Conservation (phyloP, 1,139 yeast genomes). For the Eremothecium cymbalariae region DNA sequence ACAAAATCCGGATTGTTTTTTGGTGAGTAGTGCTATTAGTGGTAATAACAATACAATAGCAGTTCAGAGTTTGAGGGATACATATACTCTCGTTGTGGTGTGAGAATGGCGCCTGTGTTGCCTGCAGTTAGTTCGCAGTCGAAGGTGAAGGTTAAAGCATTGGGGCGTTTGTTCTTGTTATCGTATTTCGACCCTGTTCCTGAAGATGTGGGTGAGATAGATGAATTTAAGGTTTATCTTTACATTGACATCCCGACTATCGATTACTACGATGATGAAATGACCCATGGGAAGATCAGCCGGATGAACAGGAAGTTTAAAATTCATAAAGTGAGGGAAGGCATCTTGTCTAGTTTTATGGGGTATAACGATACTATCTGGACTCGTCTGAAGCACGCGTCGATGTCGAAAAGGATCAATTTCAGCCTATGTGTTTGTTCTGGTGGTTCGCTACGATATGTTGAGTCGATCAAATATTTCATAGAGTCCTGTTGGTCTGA, state of each 20-base stretch:
- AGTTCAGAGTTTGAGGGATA: too few species aligned
- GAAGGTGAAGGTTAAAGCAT: constrained; percentile 26
- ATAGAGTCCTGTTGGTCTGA: constrained; percentile 24
- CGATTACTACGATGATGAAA: constrained; percentile 30
- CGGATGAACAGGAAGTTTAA: constrained; percentile 28
- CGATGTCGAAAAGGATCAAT: constrained; percentile 3
- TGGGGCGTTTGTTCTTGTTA: constrained; percentile 25
- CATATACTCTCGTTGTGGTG: too few species aligned
- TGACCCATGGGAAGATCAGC: constrained; percentile 23
- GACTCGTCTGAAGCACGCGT: constrained; percentile 6
- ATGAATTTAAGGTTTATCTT: constrained; percentile 18
- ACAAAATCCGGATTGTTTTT: too few species aligned
- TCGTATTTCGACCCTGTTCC: constrained; percentile 16
- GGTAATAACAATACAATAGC: too few species aligned
- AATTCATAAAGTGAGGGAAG: constrained; percentile 22
- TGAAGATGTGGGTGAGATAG: constrained; percentile 8
- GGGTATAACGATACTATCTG: constrained; percentile 23
- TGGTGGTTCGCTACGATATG: constrained; percentile 30
- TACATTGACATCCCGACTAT: constrained; percentile 32
- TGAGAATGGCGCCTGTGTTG: too few species aligned
- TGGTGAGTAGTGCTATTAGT: too few species aligned
- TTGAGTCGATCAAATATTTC: constrained; percentile 29
- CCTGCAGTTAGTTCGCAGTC: constrained; percentile 7
- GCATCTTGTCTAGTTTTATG: constrained; percentile 23
- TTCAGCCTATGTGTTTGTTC: constrained; percentile 20